Evolutionary conservation across 176 grass and related monocot species (phyloP), one percentile per base, ranked within the genome.

Genomic region (Juncus inflexus): DNA sequence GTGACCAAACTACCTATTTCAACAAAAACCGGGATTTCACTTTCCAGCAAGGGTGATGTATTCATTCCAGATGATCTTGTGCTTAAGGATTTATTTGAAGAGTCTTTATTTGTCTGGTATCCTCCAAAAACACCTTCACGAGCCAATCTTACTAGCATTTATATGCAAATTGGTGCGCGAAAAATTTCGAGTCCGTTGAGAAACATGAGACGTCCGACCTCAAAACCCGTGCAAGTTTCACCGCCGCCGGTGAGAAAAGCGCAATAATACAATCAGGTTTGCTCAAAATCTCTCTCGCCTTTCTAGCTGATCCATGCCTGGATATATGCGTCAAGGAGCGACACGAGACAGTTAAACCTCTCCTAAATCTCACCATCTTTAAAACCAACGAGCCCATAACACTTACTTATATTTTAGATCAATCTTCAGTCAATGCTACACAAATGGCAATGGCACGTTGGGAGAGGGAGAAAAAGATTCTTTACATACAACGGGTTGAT

Each of bases 11-110:
- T 94, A 41, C 89, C 89, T 6, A 75, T 75, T 4, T 73, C 52
- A 10, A 39, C 28, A 0, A 42, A 66, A 4, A 72, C 66, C 5
- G 80, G 58, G 45, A 87, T 87, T 9, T 50, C 68, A 4, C 83
- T 92, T 3, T 42, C 52, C 10, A 55, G 11, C 2, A 92, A 82
- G 63, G 28, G 57, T 7, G 72, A 87, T 60, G 65, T 80, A 13
- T 87, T 92, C 60, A 82, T 92, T 57, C 78, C 81, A 3, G 84
- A 92, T 42, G 89, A 92, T 58, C 78, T 92, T 42, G 12, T 84
- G 4, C 75, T 85, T 1, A 73, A 76, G 65, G 78, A 84, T 40
- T 60, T 92, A 16, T 92, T 92, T n/a, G 65, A 69, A 7, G 55
- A 84, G 8, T 40, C 81, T 7, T 2, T 84, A 47, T 87, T 87